Evolutionary conservation across 139 green algal species (phyloP).

Genomic region (Chlamydomonas sphaeroides): DNA sequence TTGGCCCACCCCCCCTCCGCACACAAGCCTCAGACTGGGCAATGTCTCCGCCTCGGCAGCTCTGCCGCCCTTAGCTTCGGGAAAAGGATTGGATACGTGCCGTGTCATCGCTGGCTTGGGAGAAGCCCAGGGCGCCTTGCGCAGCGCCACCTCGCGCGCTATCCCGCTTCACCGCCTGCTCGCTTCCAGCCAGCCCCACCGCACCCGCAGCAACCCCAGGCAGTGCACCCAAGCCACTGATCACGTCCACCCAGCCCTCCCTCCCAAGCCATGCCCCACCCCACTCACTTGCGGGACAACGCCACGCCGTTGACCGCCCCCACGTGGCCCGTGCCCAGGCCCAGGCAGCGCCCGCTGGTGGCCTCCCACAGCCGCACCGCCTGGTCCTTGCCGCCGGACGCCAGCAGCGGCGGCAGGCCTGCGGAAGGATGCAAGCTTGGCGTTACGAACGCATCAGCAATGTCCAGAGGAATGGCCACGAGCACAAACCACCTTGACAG

Average conservation of each 20-base stretch:
- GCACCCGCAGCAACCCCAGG: too few relatives aligned
- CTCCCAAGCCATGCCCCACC: too few relatives aligned
- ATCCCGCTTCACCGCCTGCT: too few relatives aligned
- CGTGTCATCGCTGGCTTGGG: neutral
- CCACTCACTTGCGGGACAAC: slow-evolving; percentile 61
- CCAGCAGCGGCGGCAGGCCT: slow-evolving; percentile 36
- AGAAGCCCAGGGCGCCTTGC: too few relatives aligned
- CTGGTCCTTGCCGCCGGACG: slow-evolving; percentile 88
- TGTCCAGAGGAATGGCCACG: too few relatives aligned
- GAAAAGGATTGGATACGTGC: slow-evolving; percentile 25
- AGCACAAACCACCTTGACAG: too few relatives aligned
- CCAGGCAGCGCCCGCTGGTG: slow-evolving; percentile 62
- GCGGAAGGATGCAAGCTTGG: neutral
- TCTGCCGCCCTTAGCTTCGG: neutral
- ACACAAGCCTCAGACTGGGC: slow-evolving; percentile 1
- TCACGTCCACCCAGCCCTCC: too few relatives aligned
- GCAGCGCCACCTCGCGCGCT: too few relatives aligned
- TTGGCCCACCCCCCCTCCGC: too few relatives aligned
- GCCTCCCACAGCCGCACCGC: slow-evolving; percentile 85
- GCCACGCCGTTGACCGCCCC: slow-evolving; percentile 86
- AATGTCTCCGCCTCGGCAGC: neutral
- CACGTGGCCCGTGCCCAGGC: slow-evolving; percentile 82
- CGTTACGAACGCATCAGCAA: too few relatives aligned
- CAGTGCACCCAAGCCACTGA: too few relatives aligned
- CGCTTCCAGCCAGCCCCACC: too few relatives aligned